Evolutionary conservation across 2,329 filamentous ascomycete species (phyloP).

Genomic region (Exophiala calicioides): DNA sequence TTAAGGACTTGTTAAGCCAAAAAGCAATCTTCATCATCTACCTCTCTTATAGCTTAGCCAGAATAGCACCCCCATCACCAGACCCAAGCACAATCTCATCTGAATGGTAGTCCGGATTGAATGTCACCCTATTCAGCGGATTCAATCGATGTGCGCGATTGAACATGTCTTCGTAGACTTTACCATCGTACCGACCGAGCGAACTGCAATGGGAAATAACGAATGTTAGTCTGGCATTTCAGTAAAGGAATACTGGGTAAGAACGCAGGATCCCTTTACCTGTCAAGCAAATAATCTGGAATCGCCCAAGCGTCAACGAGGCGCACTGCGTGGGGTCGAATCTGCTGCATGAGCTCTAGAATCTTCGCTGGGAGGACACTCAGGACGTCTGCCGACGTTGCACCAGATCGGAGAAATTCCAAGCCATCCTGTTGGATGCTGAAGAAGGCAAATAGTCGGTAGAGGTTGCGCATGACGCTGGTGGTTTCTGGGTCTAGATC

Average conservation of each 20-base stretch:
- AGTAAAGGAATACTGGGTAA: no score
- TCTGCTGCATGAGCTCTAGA: conserved; percentile 65
- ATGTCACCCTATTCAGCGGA: conserved; percentile 51
- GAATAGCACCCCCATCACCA: no score
- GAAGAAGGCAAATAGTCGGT: no score
- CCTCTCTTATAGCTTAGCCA: no score
- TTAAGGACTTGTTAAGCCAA: no score
- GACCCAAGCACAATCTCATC: conserved; percentile 69
- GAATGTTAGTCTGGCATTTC: no score
- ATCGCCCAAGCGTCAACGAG: conserved; percentile 75
- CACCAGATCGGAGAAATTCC: conserved; percentile 69
- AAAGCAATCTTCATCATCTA: no score
- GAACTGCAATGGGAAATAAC: no score
- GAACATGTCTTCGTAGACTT: conserved; percentile 77
- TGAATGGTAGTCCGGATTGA: conserved; percentile 41
- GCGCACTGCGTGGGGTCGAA: conserved; percentile 70
- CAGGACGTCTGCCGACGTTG: conserved; percentile 53
- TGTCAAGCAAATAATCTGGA: conserved; percentile 75
- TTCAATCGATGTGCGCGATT: conserved; percentile 59
- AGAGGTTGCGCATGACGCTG: no score
- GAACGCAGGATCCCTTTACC: no score
- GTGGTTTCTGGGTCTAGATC: no score
- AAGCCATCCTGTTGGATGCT: no score
- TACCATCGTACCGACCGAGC: conserved; percentile 69
- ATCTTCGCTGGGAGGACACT: conserved; percentile 34